Base-by-base conservation (phyloP, 805 yeast genomes). In the Lipomyces orientalis region DNA sequence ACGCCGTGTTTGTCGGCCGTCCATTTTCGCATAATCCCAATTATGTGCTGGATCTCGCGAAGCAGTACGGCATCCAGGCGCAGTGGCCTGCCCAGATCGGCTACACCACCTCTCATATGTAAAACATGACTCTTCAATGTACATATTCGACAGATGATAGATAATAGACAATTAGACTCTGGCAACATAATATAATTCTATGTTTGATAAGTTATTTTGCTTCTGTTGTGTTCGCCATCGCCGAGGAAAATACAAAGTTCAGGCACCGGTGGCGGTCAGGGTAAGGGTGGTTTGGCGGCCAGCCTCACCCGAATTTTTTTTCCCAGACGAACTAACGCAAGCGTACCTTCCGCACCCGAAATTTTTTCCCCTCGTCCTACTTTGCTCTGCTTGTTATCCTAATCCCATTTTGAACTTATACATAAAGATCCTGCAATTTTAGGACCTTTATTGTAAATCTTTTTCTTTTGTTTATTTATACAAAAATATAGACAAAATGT, bases 41-140 rank as follows among this genome's bases (percentile, higher is more conserved):
- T n/a, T 78, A 84, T 51, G 85, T 80, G 6, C 81, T 82, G 76
- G 72, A 75, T 5, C 83, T 85, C 80, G 90, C 89, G 1, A 82
- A 83, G 54, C 81, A 84, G 51, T 77, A 85, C 58, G 83, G 78
- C 2, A 81, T 85, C 34, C 71, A 77, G 61, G 69, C 83, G 4
- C 76, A 81, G 66, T 79, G 81, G 71, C 77, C 85, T 0, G 70
- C 67, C 58, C 79, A 79, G 65, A 67, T 67, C 43, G 72, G 72
- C 2, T 69, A 69, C 63, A 67, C 71, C 49, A 54, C 62, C 25
- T 2, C 56, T 2, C 31, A 62, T 52, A 56, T 46, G 25, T n/a
- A 14, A 16, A 33, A 5, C 51, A 39, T 16, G 54, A 34, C 14
- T 22, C 8, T 25, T 29, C n/a, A 59, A 14, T 22, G 49, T 14